Base-by-base conservation (phyloP, 331 rosid species). In the Dryas integrifolia region DNA sequence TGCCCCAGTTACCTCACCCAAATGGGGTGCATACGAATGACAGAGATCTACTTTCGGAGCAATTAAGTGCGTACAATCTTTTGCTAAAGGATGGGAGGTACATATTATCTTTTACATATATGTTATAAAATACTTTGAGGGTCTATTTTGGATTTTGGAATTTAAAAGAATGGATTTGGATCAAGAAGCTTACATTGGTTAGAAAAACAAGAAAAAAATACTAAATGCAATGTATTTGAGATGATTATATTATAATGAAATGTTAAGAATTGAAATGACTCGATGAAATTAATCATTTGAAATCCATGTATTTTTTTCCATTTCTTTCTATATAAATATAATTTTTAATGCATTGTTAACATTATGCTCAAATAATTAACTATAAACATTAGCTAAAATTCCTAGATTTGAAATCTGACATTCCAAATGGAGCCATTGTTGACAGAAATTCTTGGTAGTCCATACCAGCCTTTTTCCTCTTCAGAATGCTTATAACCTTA, bases 1-100 rank as follows among this genome's bases (percentile, higher is more conserved):
- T 72, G 6, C 82, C 88, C 60, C 84, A 62, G 75, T 77, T 73
- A 62, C 72, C 85, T 50, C 79, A 78, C 48, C 71, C 80, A 63
- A 77, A 66, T 76, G 85, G 84, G 63, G 65, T 53, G 61, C 87
- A 80, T 45, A 79, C 74, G 63, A 82, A 72, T 68, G 72, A 81
- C 57, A 71, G 72, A 73, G 70, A 64, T 79, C 82, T 63, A 58
- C 76, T 72, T 77, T 79, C 88, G 51, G 84, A 88, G 66, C 85
- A 82, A 76, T 75, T 85, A 62, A 76, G 77, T 64, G 79, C 76
- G 60, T 95, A 95, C 79, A 86, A 85, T 84, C 80, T 76, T 72
- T 82, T 85, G 75, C 83, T 95, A 69, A 91, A 75, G 79, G 82
- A 56, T 74, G 97, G 88, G 67, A 91, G 97, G 98, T 88, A 87